These are phyloP conservation scores for Tubosaeta sp. DNA, from an alignment of 768 basidiomycete genomes.

Conservation along the genomic window DNA sequence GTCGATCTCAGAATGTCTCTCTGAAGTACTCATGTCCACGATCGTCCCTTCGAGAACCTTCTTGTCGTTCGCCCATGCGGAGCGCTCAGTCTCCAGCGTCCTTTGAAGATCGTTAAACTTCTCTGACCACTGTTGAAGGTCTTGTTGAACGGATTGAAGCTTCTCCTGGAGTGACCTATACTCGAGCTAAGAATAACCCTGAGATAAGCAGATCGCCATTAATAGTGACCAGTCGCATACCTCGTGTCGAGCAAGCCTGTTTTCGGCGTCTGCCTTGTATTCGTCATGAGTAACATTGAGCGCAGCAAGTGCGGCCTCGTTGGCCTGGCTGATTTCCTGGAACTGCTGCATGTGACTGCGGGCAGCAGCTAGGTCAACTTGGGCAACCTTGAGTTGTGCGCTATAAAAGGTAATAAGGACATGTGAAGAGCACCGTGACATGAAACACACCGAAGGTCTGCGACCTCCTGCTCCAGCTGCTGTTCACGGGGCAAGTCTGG, in stretches of 20 bases:
- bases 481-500: conserved; percentile 62
- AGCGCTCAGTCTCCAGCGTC: conserved; percentile 63
- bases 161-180: conserved; percentile 59
- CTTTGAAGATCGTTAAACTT: conserved; percentile 59
- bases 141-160: conserved; percentile 49
- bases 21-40: conserved; percentile 72
- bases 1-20: conserved; percentile 61
- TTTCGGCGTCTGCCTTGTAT: conserved; percentile 69
- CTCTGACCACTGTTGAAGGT: conserved; percentile 44
- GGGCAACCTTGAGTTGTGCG: conserved; percentile 68
- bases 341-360: conserved; percentile 76
- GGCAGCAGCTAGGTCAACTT: conserved; percentile 71
- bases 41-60: conserved; percentile 79
- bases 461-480: conserved; percentile 79
- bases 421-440: not conserved
- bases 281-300: conserved; percentile 75
- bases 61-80: conserved; percentile 74
- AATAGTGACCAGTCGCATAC: conserved; percentile 34
- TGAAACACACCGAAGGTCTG: conserved; percentile 65
- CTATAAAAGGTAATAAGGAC: conserved; percentile 33
- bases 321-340: conserved; percentile 80
- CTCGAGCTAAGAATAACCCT: conserved; percentile 47
- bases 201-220: not conserved
- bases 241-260: conserved; percentile 62
- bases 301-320: conserved; percentile 67